phyloP scores from a whole-genome alignment of 2,329 filamentous ascomycete genomes.

The Blastomyces gilchristii region DNA sequence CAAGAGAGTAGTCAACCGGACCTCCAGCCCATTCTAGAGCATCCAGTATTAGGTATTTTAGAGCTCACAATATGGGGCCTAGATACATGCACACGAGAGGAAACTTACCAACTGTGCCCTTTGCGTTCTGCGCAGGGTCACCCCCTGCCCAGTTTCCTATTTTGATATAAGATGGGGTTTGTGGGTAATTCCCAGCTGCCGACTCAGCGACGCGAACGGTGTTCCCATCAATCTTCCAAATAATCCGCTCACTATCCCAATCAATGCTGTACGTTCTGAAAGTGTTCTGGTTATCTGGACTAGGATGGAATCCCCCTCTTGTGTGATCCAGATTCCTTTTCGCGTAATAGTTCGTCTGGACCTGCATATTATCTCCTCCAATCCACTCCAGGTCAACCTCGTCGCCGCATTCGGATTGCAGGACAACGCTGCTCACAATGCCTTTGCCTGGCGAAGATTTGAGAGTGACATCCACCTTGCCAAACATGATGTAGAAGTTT shows the following conservation, averaged over 20 bases:
- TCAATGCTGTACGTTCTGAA: conserved; percentile 45
- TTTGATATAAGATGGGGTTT: conserved; percentile 63
- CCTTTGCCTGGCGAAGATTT: conserved; percentile 77
- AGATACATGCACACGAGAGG: neutral
- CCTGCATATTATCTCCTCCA: conserved; percentile 24
- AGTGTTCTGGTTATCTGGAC: conserved; percentile 44
- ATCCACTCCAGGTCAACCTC: conserved; percentile 72
- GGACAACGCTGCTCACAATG: conserved; percentile 81
- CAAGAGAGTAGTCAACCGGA: conserved; percentile 26
- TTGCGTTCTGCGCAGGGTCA: conserved; percentile 27
- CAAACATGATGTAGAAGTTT: conserved; percentile 97
- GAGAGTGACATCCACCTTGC: conserved; percentile 72
- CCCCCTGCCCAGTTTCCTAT: conserved; percentile 62
- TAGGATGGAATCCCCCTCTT: conserved; percentile 65
- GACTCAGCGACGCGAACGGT: conserved; percentile 52
- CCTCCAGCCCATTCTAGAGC: conserved; percentile 9
- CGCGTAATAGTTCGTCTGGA: conserved; percentile 88
- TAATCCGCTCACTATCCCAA: conserved; percentile 54
- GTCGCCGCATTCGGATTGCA: conserved; percentile 86
- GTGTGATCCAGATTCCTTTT: conserved; percentile 82
- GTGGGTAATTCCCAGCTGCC: conserved; percentile 51
- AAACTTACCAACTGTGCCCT: conserved; percentile 8
- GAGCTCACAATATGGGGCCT: neutral
- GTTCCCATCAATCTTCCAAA: conserved; percentile 55
- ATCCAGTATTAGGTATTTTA: neutral